Evolutionary conservation across 768 basidiomycete species (phyloP).

Genomic region (Chiua virens): DNA sequence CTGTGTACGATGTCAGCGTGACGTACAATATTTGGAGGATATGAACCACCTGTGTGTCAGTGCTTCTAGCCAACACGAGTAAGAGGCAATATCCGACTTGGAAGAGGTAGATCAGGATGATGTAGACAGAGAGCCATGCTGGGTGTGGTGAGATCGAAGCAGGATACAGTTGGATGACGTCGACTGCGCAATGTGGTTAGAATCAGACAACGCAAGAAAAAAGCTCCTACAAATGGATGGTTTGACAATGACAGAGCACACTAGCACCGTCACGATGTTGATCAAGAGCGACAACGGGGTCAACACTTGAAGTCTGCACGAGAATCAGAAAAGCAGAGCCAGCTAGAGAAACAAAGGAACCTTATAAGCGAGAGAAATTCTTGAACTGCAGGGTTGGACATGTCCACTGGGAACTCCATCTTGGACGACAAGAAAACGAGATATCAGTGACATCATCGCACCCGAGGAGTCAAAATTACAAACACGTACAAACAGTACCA

Average conservation of each 20-base stretch:
- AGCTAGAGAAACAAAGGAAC: slow-evolving; percentile 23
- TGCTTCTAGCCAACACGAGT: slow-evolving; percentile 66
- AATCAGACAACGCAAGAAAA: too few relatives aligned
- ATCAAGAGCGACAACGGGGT: slow-evolving; percentile 84
- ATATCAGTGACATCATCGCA: slow-evolving; percentile 15
- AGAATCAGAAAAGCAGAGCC: neutral
- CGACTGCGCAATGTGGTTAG: slow-evolving; percentile 33
- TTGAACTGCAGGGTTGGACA: slow-evolving; percentile 56
- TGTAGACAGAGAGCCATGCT: slow-evolving; percentile 56
- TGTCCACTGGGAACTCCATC: slow-evolving; percentile 65
- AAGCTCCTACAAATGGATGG: slow-evolving; percentile 55
- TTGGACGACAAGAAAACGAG: neutral
- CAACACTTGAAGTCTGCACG: slow-evolving; percentile 71
- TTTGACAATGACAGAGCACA: slow-evolving; percentile 65
- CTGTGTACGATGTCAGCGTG: slow-evolving; percentile 32
- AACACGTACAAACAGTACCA: slow-evolving; percentile 9
- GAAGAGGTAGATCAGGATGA: slow-evolving; percentile 57
- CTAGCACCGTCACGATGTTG: slow-evolving; percentile 68
- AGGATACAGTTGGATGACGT: slow-evolving; percentile 53
- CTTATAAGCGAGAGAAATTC: slow-evolving; percentile 69
- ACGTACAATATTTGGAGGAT: neutral
- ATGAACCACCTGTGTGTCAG: slow-evolving; percentile 70
- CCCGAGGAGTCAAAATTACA: neutral
- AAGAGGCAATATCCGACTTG: slow-evolving; percentile 85
- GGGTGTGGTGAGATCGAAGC: slow-evolving; percentile 72